A percentile compares a stretch with the other conserved stretches of the same genome.
Evolutionary conservation across 2,329 filamentous ascomycete genomes (phyloP).

Genomic region (Calonectria pteridis): DNA sequence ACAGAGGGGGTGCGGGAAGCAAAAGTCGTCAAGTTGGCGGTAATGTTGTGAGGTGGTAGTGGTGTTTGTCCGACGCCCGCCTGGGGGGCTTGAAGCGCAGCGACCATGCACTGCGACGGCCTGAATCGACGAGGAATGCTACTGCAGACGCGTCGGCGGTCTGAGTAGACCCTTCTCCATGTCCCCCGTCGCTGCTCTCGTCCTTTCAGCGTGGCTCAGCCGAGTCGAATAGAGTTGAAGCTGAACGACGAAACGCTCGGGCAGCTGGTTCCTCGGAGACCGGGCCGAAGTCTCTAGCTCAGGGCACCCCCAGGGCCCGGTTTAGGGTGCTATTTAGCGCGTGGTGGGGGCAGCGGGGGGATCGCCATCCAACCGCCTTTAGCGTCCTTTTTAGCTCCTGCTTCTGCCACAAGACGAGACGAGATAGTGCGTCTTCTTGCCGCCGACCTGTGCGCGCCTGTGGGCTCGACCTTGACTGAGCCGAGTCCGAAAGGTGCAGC

Average conservation of each 20-base stretch:
- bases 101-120: background rate
- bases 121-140: background rate
- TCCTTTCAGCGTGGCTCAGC: background rate
- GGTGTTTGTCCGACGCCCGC: background rate
- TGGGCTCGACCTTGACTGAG: background rate
- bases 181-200: background rate
- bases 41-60: background rate
- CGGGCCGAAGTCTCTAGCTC: slow-evolving; percentile 6
- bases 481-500: background rate
- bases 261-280: background rate
- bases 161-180: background rate
- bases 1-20: background rate
- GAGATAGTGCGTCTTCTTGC: background rate
- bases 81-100: background rate
- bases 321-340: background rate
- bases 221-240: slow-evolving; percentile 5
- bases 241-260: background rate
- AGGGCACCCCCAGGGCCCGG: background rate
- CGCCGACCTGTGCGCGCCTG: background rate
- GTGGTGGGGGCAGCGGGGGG: background rate
- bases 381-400: background rate
- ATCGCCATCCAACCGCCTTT: slow-evolving; percentile 9
- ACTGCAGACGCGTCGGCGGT: background rate
- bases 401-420: background rate
- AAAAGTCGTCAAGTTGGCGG: background rate